Base-by-base conservation (phyloP, 768 basidiomycete genomes). In the Pilatotrama ljubarskyi region DNA sequence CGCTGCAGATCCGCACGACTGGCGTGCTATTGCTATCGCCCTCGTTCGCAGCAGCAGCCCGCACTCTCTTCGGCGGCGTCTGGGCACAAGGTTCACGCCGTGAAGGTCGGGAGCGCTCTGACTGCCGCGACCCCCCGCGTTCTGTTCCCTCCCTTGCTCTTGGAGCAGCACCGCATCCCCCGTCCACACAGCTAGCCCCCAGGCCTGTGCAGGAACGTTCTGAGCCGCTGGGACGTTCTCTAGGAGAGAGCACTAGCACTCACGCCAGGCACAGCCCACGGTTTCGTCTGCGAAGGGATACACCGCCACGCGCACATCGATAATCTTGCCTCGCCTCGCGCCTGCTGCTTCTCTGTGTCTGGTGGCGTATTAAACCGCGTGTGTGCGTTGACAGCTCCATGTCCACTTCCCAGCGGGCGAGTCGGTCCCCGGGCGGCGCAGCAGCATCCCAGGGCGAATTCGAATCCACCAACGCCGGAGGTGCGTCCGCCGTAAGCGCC, bases 331-430 rank as follows among this genome's bases (percentile, higher is more conserved):
- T 41, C 32, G 44, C 48, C 46, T 40, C 44, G 47, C 55, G 47
- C 40, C 18, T 15, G 46, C 55, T 40, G 29, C 35, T 46, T 26
- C 17, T 35, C 38, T 50, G 47, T 35, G 46, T 11, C 11, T n/a
- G 32, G 49, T 57, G 48, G 60, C 49, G 26, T 61, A 55, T 61
- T 61, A 56, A 46, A 58, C 61, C 36, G 35, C 52, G 61, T 58
- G 61, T 14, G 38, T 14, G 13, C 15, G 18, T 42, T 53, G 59
- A 55, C 52, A 61, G 59, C 51, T 52, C 25, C 61, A 63, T 63
- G 61, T 58, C 61, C 38, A 41, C 46, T 26, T 54, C 56, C 25
- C 56, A 58, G 35, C 61, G 61, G 51, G 40, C 56, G n/a, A 62
- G 61, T 46, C 51, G 24, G 38, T 62, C 61, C 41, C 61, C 61